Evolutionary conservation across 129 eudicot genomes (phyloP), one percentile per base, ranked within the genome.

Genomic region (Glebionis coronaria): DNA sequence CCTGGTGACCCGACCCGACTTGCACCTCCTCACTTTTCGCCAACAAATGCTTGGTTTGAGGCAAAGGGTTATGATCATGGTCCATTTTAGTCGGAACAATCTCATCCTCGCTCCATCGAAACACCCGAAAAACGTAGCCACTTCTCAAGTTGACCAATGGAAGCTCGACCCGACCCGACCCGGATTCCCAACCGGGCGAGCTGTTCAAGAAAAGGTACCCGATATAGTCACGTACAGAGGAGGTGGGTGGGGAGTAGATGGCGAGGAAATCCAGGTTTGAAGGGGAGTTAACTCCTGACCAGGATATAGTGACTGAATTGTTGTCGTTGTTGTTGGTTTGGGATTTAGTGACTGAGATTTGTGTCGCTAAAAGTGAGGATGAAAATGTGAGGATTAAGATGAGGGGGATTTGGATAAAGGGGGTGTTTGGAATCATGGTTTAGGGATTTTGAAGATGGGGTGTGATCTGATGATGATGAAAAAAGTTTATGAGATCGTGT

Each of bases 261-360:
- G 97, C 99, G 55, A 94, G 79, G 90, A 90, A 94, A 74, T 94
- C 99, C 74, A 89, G 95, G 19, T 61, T 42, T 2, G 92, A 78
- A 12, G 97, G 99, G n/a, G 81, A 63, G 74, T 74, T 76, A 44
- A 94, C 67, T 71, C 83, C 73, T 70, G 90, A 73, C 99, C 99
- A 94, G 15, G 15, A 5, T 80, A 94, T 55, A 9, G 84, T 82
- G 3, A 88, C 71, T 28, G 76, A 64, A 78, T 82, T 85, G 77
- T 80, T 85, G 73, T 90, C 87, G n/a, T n/a, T n/a, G n/a, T n/a
- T n/a, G n/a, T n/a, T n/a, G n/a, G n/a, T n/a, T n/a, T n/a, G n/a
- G 12, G 92, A 82, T 74, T 79, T 80, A n/a, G 79, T 44, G 11
- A 94, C 72, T 12, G 82, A 68, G 29, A 20, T 68, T 8, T 84